Conservation (phyloP, 2,329 filamentous ascomycete genomes). For the Trichoderma sp. region DNA sequence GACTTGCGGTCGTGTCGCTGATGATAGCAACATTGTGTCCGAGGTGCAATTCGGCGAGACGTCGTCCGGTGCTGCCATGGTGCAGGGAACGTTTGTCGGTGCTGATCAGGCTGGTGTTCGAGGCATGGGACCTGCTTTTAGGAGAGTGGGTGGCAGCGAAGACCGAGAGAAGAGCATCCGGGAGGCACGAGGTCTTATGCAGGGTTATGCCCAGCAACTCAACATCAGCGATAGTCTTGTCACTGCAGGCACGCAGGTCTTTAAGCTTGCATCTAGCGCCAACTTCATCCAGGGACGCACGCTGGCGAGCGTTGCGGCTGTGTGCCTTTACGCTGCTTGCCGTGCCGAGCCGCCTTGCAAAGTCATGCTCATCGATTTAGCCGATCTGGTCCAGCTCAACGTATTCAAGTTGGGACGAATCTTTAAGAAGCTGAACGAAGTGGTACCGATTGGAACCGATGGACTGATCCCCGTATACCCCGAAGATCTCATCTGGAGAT, state of each 20-base stretch:
- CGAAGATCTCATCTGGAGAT: constrained; percentile 88
- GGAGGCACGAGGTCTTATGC: constrained; percentile 59
- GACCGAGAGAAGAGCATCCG: constrained; percentile 62
- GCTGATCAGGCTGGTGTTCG: constrained; percentile 82
- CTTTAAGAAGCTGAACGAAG: constrained; percentile 79
- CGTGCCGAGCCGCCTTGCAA: constrained; percentile 77
- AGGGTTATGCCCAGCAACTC: constrained; percentile 62
- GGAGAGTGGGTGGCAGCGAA: constrained; percentile 58
- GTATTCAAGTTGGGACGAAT: constrained; percentile 90
- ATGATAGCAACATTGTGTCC: constrained; percentile 85
- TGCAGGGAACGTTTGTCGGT: constrained; percentile 86
- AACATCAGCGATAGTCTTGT: constrained; percentile 62
- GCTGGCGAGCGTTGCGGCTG: constrained; percentile 82
- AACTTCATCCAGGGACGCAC: constrained; percentile 87
- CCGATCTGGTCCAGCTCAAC: constrained; percentile 79
- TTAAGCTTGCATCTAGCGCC: constrained; percentile 71
- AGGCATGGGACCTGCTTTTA: constrained; percentile 62
- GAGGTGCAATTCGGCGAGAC: constrained; percentile 92
- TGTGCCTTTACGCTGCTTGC: constrained; percentile 87
- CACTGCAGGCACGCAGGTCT: constrained; percentile 69
- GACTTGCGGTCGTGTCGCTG: constrained; percentile 80
- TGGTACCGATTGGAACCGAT: constrained; percentile 68
- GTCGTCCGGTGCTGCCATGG: constrained; percentile 79
- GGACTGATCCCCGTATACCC: constrained; percentile 71
- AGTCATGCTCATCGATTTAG: constrained; percentile 93